Evolutionary conservation across 2,329 filamentous ascomycete genomes (phyloP).

Genomic region (Paradendryphiella salina): DNA sequence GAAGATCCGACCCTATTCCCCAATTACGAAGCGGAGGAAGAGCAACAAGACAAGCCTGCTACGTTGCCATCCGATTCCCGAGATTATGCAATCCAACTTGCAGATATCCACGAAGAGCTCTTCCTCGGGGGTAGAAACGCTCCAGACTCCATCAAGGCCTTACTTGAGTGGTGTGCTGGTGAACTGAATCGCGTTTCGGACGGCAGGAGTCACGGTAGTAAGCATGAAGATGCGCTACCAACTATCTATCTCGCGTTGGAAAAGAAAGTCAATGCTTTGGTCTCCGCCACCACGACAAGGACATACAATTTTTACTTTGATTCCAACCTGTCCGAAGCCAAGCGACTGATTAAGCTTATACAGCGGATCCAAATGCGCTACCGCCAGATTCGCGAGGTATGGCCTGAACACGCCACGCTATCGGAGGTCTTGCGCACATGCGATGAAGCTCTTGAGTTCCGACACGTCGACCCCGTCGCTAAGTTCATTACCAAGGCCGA

Average conservation of each 20-base stretch:
- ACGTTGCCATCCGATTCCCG: slow-evolving; percentile 28
- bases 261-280: slow-evolving; percentile 56
- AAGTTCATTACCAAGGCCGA: slow-evolving; percentile 85
- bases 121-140: slow-evolving; percentile 29
- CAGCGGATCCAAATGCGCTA: slow-evolving; percentile 73
- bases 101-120: slow-evolving; percentile 41
- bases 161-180: slow-evolving; percentile 39
- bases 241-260: slow-evolving; percentile 67
- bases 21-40: slow-evolving; percentile 63
- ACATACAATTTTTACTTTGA: slow-evolving; percentile 89
- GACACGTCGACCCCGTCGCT: slow-evolving; percentile 80
- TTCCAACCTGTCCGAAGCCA: slow-evolving; percentile 73
- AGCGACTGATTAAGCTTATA: slow-evolving; percentile 71
- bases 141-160: slow-evolving; percentile 29
- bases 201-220: slow-evolving; percentile 30
- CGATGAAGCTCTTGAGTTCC: slow-evolving; percentile 72
- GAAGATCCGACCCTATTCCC: slow-evolving; percentile 85
- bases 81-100: slow-evolving; percentile 41
- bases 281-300: slow-evolving; percentile 37
- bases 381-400: slow-evolving; percentile 64
- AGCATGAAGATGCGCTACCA: slow-evolving; percentile 61
- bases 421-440: slow-evolving; percentile 76
- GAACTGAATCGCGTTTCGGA: slow-evolving; percentile 35
- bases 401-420: slow-evolving; percentile 77
- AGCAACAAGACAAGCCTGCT: slow-evolving; percentile 31